phyloP scores from a whole-genome alignment of 2,329 filamentous ascomycete species.

The Sporothrix pallida region DNA sequence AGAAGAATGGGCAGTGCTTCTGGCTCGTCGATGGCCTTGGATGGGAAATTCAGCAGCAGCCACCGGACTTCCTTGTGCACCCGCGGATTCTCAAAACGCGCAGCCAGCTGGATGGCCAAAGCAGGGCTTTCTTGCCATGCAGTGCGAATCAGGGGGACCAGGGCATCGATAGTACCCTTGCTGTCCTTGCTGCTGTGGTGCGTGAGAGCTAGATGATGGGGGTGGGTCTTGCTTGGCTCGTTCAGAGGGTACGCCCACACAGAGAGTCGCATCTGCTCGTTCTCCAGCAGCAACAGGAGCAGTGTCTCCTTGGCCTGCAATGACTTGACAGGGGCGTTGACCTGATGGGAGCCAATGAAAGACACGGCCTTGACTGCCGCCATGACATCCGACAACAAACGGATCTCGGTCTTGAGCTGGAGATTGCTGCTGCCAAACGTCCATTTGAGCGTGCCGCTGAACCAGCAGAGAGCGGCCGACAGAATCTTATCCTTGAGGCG shows the following conservation, averaged over 20 bases:
- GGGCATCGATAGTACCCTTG: constrained; percentile 47
- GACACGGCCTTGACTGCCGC: constrained; percentile 68
- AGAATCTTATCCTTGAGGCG: constrained; percentile 87
- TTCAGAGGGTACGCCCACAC: constrained; percentile 90
- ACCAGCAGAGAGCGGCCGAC: constrained; percentile 88
- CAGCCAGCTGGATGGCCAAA: constrained; percentile 83
- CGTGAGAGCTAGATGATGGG: constrained; percentile 46
- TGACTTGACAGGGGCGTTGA: constrained; percentile 65
- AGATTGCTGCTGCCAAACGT: constrained; percentile 93
- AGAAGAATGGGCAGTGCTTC: constrained; percentile 84
- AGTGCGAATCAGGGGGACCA: constrained; percentile 71
- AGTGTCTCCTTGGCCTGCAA: constrained; percentile 82
- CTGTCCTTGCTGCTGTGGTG: constrained; percentile 50
- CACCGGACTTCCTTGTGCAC: constrained; percentile 78
- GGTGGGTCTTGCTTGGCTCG: constrained; percentile 52
- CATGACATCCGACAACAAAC: constrained; percentile 77
- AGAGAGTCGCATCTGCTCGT: constrained; percentile 79
- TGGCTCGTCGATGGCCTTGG: constrained; percentile 79
- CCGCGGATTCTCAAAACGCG: constrained; percentile 77
- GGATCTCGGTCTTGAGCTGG: constrained; percentile 91
- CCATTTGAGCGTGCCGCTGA: constrained; percentile 81
- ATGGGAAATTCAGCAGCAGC: constrained; percentile 80
- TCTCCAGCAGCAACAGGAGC: constrained; percentile 79
- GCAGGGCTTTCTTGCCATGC: constrained; percentile 88
- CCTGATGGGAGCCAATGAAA: constrained; percentile 60